These are phyloP conservation scores for Astrocystis sublimbata DNA, from an alignment of 495 filamentous ascomycete species.

Conservation along the genomic window DNA sequence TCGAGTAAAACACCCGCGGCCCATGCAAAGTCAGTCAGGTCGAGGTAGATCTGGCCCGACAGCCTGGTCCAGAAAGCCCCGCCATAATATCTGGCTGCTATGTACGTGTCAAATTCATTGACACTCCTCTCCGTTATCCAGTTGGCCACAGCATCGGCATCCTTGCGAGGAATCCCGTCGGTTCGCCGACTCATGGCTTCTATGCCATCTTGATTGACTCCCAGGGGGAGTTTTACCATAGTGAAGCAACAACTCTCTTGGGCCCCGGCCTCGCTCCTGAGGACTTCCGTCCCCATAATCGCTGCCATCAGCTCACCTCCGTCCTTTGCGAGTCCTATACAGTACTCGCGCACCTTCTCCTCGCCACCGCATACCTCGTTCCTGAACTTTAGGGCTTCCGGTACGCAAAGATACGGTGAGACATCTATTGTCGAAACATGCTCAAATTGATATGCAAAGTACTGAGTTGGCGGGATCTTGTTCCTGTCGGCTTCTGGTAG, in stretches of 20 bases:
- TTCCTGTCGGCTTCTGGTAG: conserved; percentile 21
- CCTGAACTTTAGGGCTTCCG: conserved; percentile 68
- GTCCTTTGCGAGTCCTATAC: conserved; percentile 52
- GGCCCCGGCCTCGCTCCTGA: conserved; percentile 51
- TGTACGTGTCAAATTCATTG: conserved; percentile 68
- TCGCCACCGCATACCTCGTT: conserved; percentile 72
- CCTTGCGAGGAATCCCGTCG: conserved; percentile 21
- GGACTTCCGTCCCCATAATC: conserved; percentile 65
- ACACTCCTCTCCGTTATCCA: conserved; percentile 59
- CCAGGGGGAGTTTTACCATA: conserved; percentile 69
- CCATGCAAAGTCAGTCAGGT: conserved; percentile 75
- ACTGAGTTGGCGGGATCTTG: conserved; percentile 18
- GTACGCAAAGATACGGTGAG: conserved; percentile 64
- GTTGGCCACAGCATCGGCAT: conserved; percentile 40
- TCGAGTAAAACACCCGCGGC: conserved; percentile 59
- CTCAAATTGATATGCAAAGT: conserved; percentile 67
- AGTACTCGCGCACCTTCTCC: conserved; percentile 62
- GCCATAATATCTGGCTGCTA: conserved; percentile 63
- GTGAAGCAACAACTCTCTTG: conserved; percentile 49
- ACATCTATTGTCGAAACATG: conserved; percentile 72
- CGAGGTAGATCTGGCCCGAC: conserved; percentile 79
- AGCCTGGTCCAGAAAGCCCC: conserved; percentile 69
- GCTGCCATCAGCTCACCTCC: conserved; percentile 59
- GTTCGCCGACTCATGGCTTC: neutral
- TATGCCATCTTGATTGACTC: conserved; percentile 27